Evolutionary conservation across 805 yeast genomes (phyloP).

Genomic region (Starmerella etchellsii): DNA sequence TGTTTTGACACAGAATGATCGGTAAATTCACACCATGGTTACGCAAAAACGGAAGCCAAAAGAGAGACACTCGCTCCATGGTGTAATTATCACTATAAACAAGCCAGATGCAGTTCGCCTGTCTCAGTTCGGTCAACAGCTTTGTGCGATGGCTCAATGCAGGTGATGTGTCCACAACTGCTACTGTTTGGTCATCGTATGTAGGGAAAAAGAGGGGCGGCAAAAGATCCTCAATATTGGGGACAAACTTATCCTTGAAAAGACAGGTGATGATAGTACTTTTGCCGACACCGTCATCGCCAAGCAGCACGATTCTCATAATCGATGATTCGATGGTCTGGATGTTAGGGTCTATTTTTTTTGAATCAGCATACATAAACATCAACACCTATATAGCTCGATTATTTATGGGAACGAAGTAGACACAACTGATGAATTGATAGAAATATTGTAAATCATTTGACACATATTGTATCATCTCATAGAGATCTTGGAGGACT

Average conservation of each 20-base stretch:
- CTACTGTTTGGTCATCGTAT: constrained; percentile 46
- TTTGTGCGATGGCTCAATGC: constrained; percentile 42
- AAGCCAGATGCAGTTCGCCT: constrained; percentile 88
- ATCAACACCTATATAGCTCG: too few relatives aligned
- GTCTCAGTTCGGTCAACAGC: constrained; percentile 60
- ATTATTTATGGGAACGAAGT: too few relatives aligned
- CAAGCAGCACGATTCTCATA: constrained; percentile 78
- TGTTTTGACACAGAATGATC: constrained; percentile 79
- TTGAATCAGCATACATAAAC: too few relatives aligned
- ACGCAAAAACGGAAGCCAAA: constrained; percentile 90
- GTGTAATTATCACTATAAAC: constrained; percentile 90
- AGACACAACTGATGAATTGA: too few relatives aligned
- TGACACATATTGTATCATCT: too few relatives aligned
- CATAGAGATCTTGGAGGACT: too few relatives aligned
- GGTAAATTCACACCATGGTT: constrained; percentile 91
- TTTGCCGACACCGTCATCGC: constrained; percentile 59
- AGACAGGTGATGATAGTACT: constrained; percentile 59
- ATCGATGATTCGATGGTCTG: too few relatives aligned
- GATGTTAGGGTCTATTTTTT: too few relatives aligned
- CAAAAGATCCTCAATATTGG: constrained; percentile 61
- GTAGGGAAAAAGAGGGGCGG: constrained; percentile 78
- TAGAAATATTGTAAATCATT: too few relatives aligned
- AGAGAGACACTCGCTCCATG: constrained; percentile 77
- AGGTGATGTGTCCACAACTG: constrained; percentile 65
- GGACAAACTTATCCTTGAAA: constrained; percentile 67